Conservation (phyloP, 2,329 filamentous ascomycete genomes). For the Fusarium marasasianum region DNA sequence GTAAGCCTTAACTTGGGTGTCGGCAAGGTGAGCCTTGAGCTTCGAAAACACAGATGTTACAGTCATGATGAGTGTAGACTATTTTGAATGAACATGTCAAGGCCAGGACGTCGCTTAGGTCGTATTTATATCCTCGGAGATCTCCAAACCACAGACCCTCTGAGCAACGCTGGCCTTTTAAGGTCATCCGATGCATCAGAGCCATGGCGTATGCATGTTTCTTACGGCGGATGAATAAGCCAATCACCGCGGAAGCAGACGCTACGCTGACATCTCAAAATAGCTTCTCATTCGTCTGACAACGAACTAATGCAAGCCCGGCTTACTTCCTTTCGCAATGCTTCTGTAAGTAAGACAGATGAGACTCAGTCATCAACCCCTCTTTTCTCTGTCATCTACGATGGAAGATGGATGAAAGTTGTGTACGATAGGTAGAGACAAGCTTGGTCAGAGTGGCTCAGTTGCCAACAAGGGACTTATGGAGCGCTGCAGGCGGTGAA, state of each 20-base stretch:
- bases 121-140: background rate
- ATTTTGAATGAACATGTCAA: too few species aligned
- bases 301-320: background rate
- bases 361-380: background rate
- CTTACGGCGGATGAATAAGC: background rate
- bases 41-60: rapidly evolving
- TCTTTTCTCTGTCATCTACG: background rate
- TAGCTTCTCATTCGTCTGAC: rapidly evolving
- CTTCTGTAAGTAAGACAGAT: background rate
- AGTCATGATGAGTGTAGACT: background rate
- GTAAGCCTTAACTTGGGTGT: background rate
- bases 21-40: background rate
- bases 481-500: too few species aligned
- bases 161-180: rapidly evolving
- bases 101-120: background rate
- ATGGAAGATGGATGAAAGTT: rapidly evolving
- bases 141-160: rapidly evolving
- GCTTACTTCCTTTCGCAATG: rapidly evolving
- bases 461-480: background rate
- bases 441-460: background rate
- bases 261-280: background rate
- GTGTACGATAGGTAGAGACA: background rate
- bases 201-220: background rate
- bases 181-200: rapidly evolving
- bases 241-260: background rate